Percentiles rank a stretch among this genome's conserved stretches.
Evolutionary conservation across 495 filamentous ascomycete genomes (phyloP).

Genomic region (Usnea hakonensis): DNA sequence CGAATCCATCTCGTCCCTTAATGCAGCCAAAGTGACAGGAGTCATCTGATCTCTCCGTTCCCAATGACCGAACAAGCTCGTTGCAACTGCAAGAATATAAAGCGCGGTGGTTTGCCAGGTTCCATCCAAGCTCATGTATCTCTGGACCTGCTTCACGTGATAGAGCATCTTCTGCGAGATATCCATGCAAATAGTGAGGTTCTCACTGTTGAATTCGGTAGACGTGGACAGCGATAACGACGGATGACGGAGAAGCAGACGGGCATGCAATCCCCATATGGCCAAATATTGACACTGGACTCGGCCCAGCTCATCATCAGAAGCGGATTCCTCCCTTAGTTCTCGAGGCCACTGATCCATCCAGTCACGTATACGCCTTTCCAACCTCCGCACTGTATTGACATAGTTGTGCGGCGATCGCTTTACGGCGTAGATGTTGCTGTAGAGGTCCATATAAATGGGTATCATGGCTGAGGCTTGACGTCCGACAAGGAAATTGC

Average conservation of each 20-base stretch:
- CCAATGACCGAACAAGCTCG: constrained; percentile 61
- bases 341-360: constrained; percentile 49
- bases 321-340: constrained; percentile 34
- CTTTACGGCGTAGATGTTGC: constrained; percentile 59
- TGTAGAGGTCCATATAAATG: constrained; percentile 62
- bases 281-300: constrained; percentile 42
- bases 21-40: constrained; percentile 41
- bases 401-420: constrained; percentile 52
- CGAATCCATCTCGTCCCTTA: constrained; percentile 57
- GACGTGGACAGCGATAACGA: constrained; percentile 57
- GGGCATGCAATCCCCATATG: constrained; percentile 40
- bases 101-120: constrained; percentile 70
- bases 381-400: constrained; percentile 51
- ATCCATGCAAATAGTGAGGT: constrained; percentile 60
- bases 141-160: constrained; percentile 49
- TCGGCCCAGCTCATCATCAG: constrained; percentile 43
- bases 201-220: constrained; percentile 52
- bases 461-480: constrained; percentile 51
- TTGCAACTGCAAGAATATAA: constrained; percentile 67
- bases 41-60: constrained; percentile 54
- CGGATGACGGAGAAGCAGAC: constrained; percentile 58
- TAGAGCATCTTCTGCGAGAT: constrained; percentile 55
- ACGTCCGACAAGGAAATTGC: constrained; percentile 57
- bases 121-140: constrained; percentile 62
- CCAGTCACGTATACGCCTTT: constrained; percentile 51